Conservation (phyloP, 148 eudicot species). For the Rhododendron kiyosumense region DNA sequence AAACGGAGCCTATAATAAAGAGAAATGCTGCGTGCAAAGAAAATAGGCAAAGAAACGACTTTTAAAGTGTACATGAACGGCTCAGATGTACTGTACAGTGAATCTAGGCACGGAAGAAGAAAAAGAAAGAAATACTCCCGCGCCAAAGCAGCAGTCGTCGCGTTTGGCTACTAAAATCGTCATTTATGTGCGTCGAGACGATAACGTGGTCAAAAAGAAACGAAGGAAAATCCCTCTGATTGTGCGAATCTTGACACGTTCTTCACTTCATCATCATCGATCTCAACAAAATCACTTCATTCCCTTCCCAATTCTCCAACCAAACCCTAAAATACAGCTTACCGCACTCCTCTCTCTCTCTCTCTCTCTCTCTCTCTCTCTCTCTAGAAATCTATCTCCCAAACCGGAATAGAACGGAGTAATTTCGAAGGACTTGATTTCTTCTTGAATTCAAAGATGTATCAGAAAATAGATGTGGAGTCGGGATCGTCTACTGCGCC, state of each 20-base stretch:
- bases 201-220: background rate
- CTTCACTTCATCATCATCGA: too few species aligned
- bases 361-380: background rate
- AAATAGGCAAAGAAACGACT: too few species aligned
- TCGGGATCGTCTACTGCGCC: slow-evolving; percentile 9
- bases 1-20: too few species aligned
- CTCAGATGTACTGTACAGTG: too few species aligned
- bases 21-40: too few species aligned
- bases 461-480: slow-evolving; percentile 40
- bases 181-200: background rate
- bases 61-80: accelerated
- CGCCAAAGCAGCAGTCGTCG: background rate
- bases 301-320: background rate
- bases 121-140: too few species aligned
- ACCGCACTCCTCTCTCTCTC: too few species aligned
- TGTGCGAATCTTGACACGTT: background rate
- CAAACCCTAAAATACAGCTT: background rate
- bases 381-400: background rate
- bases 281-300: background rate
- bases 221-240: background rate
- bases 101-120: too few species aligned
- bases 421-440: background rate
- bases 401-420: background rate
- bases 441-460: slow-evolving; percentile 22
- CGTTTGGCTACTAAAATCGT: background rate